A percentile compares a stretch with the other conserved stretches of the same genome.
These are phyloP conservation scores for Xylaria acuta DNA, from an alignment of 495 filamentous ascomycete genomes.

Conservation along the genomic window DNA sequence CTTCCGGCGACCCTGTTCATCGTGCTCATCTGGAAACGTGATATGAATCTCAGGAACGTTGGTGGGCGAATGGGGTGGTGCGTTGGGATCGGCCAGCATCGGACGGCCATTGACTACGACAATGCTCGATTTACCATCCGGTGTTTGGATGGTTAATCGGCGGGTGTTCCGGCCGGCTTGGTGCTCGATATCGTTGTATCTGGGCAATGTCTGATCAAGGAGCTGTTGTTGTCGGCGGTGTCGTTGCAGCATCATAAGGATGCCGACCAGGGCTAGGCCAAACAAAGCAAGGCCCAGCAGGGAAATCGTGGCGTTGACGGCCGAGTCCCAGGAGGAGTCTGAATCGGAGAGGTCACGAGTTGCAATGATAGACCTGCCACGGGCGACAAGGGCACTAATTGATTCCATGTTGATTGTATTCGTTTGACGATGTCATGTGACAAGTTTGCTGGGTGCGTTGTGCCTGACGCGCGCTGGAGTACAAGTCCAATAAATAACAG, in stretches of 20 bases:
- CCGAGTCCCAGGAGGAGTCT: conserved; percentile 50
- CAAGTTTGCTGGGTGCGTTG: conserved; percentile 5
- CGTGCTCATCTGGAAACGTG: conserved; percentile 95
- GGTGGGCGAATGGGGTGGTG: conserved; percentile 77
- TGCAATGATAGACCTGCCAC: conserved; percentile 37
- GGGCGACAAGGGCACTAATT: conserved; percentile 56
- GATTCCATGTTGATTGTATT: conserved; percentile 53
- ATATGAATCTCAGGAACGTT: conserved; percentile 94
- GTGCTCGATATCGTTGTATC: conserved; percentile 58
- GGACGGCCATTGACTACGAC: conserved; percentile 73
- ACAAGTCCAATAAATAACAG: conserved; percentile 14
- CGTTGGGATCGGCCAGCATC: conserved; percentile 74
- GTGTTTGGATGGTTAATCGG: conserved; percentile 58
- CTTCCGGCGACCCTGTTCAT: conserved; percentile 82
- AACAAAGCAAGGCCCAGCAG: conserved; percentile 78
- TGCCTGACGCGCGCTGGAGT: conserved; percentile 9
- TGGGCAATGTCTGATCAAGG: conserved; percentile 64
- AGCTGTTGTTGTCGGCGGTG: conserved; percentile 49
- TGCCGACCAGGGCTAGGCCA: conserved; percentile 67
- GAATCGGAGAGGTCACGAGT: conserved; percentile 49
- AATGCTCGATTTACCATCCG: conserved; percentile 74
- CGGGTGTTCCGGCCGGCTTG: conserved; percentile 57
- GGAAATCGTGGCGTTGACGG: conserved; percentile 77
- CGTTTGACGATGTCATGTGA: background rate
- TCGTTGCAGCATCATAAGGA: conserved; percentile 74